Base-by-base conservation (phyloP, 345 rosid species). In the Trapa bicornis region DNA sequence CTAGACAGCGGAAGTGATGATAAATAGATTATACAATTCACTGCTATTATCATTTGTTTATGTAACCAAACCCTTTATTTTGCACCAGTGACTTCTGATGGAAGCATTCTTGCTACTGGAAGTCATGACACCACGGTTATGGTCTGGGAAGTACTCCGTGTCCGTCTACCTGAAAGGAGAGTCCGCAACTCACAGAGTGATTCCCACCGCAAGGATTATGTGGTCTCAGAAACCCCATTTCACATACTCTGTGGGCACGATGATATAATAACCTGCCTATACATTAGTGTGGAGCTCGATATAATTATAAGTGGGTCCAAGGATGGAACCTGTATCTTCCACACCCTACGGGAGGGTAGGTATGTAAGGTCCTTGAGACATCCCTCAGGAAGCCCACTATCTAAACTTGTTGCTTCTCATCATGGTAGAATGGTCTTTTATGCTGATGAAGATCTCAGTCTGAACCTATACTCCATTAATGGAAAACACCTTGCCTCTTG, bases 211-310 rank as follows among this genome's bases (percentile, higher is more conserved):
- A 92, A 76, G 85, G 96, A 89, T 65, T 66, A 61, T 36, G 85
- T 93, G 72, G 70, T 93, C 67, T 83, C 86, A 32, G 96, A 90
- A 74, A 87, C 97, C 73, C 98, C 98, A 69, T 88, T 88, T 67
- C 98, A 87, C 76, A 93, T 90, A 71, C 92, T 93, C 14, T 86
- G 97, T 66, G 98, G 98, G 68, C 98, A 90, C 52, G 98, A 93
- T 69, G 97, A 93, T 67, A 82, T 93, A 79, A 88, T 93, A 75
- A 88, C 98, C 43, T 93, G 97, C 80, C 76, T 93, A 74, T 82
- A 75, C 72, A 80, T 88, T 52, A 93, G 97, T 72, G 79, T 81
- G 67, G 97, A 93, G 79, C 97, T 93, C 74, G 97, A 93, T 73
- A 82, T 93, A 78, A 94, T 93, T 65, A 85, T 93, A 70, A 93